Evolutionary conservation across 2,329 filamentous ascomycete species (phyloP).

Genomic region (Trichoderma harzianum): DNA sequence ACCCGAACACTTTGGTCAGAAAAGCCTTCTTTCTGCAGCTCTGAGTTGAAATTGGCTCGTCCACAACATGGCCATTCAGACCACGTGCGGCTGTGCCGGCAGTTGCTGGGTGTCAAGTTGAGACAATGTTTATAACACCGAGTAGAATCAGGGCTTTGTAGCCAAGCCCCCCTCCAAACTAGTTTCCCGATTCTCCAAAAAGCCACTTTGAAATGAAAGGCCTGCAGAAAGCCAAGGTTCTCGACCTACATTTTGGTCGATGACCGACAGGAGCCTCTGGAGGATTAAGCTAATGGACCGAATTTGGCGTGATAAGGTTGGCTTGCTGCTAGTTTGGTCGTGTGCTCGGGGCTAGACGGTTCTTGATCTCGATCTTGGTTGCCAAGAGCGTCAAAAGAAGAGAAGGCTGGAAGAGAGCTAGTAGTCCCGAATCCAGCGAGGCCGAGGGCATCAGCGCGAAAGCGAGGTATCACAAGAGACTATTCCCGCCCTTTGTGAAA

Average conservation of each 20-base stretch:
- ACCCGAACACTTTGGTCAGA: background rate
- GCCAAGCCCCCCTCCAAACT: background rate
- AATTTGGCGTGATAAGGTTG: background rate
- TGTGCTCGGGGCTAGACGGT: background rate
- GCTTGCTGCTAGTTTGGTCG: background rate
- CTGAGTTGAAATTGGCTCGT: background rate
- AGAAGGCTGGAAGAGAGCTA: background rate
- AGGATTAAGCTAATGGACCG: background rate
- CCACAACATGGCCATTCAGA: background rate
- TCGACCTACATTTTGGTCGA: background rate
- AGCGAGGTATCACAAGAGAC: conserved; percentile 14
- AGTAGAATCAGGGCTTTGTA: background rate
- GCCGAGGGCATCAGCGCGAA: conserved; percentile 6
- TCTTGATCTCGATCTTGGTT: background rate
- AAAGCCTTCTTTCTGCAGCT: background rate
- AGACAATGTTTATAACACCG: background rate
- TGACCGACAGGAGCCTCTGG: background rate
- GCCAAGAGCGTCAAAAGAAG: background rate
- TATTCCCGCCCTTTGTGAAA: conserved; percentile 8
- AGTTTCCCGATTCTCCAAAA: background rate
- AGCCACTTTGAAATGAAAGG: background rate
- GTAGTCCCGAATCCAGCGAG: background rate
- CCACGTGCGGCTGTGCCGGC: background rate
- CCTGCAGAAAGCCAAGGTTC: background rate
- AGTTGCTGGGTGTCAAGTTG: background rate